Conservation (phyloP, 2,329 filamentous ascomycete species). For the Pochonia chlamydosporia region DNA sequence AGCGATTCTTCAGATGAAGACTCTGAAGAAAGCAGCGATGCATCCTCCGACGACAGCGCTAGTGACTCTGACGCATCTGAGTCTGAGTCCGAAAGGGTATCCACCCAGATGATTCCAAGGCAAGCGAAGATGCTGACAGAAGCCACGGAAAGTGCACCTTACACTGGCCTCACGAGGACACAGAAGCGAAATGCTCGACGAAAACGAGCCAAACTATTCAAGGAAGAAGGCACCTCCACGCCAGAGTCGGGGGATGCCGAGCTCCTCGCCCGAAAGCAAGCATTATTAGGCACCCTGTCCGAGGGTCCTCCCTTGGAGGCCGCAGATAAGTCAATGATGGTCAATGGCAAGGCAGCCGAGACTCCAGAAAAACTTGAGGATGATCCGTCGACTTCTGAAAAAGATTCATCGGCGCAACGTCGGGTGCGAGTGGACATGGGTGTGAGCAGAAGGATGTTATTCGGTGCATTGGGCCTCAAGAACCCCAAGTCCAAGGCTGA, state of each 20-base stretch:
- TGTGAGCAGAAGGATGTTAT: conserved; percentile 62
- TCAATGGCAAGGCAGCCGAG: not conserved
- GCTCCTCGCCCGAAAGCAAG: conserved; percentile 33
- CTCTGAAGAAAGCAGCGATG: conserved; percentile 7
- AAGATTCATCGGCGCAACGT: not conserved
- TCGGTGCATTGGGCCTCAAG: conserved; percentile 65
- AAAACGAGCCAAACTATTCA: conserved; percentile 27
- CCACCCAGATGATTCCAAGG: not conserved
- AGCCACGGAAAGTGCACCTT: conserved; percentile 16
- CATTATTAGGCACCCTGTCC: conserved; percentile 22
- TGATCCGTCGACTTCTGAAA: not conserved
- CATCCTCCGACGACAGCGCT: conserved; percentile 15
- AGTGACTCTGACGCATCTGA: conserved; percentile 12
- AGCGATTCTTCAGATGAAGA: not conserved
- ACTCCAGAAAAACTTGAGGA: not conserved
- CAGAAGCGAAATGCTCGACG: conserved; percentile 48
- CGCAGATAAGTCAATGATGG: not conserved
- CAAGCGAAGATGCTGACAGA: conserved; percentile 14
- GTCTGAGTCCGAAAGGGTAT: conserved; percentile 13
- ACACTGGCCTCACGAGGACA: conserved; percentile 35
- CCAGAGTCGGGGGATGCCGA: conserved; percentile 16
- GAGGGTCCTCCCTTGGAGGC: not conserved
- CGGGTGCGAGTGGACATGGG: conserved; percentile 38
- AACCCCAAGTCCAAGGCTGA: conserved; percentile 64
- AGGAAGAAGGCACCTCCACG: not conserved